Conservation (phyloP, 2,329 filamentous ascomycete genomes). For the Grosmannia serpens region DNA sequence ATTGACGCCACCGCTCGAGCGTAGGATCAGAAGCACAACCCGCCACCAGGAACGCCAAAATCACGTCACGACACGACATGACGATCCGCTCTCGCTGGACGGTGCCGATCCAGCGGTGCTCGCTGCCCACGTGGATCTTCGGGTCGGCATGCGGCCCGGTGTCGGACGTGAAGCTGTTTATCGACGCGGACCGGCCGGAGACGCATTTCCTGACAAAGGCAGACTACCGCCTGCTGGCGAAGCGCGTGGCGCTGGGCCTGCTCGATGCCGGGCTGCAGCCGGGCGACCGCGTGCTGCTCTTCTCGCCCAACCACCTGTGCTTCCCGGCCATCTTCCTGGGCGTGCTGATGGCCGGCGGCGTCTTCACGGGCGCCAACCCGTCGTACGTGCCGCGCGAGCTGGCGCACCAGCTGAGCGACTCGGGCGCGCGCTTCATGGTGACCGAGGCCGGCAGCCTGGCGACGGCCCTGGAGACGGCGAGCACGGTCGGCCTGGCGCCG, state of each 20-base stretch:
- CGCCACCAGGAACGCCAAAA: neutral
- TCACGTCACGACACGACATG: conserved; percentile 22
- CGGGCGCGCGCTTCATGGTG: conserved; percentile 55
- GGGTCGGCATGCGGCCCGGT: conserved; percentile 33
- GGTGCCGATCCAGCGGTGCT: conserved; percentile 31
- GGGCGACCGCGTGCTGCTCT: conserved; percentile 63
- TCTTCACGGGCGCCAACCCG: conserved; percentile 54
- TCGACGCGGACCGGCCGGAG: conserved; percentile 57
- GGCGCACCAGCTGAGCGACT: conserved; percentile 63
- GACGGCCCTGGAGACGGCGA: conserved; percentile 55
- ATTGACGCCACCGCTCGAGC: neutral
- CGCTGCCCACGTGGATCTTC: conserved; percentile 45
- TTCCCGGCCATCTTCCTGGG: conserved; percentile 62
- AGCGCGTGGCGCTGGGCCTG: conserved; percentile 61
- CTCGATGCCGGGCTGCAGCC: conserved; percentile 49
- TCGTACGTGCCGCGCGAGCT: conserved; percentile 54
- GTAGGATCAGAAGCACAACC: neutral
- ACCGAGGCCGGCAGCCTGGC: conserved; percentile 48
- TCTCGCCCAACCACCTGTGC: conserved; percentile 62
- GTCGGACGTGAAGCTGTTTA: conserved; percentile 33
- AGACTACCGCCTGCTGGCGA: conserved; percentile 57
- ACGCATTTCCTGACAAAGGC: conserved; percentile 53
- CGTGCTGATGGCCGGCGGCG: conserved; percentile 62
- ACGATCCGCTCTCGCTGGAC: conserved; percentile 35
- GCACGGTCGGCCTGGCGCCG: conserved; percentile 39